Conservation (phyloP, 2,329 filamentous ascomycete species). For the Colletotrichum ledebouriae region DNA sequence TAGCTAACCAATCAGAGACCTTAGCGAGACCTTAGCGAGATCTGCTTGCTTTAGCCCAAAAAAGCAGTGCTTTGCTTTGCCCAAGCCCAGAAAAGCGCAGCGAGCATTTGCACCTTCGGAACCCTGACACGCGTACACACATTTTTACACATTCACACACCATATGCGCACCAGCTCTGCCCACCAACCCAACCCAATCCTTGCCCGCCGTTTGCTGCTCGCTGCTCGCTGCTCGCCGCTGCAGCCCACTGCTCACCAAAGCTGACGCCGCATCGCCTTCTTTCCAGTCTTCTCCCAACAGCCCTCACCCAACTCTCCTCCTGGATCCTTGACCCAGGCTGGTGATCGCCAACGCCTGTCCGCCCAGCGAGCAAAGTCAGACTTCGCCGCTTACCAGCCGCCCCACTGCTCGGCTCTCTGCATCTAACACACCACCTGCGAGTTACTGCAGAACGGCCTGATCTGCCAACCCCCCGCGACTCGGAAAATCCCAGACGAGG, state of each 20-base stretch:
- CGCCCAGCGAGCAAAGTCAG: slow-evolving; percentile 14
- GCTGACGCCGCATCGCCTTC: slow-evolving; percentile 40
- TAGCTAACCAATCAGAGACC: too few species aligned
- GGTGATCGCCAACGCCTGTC: slow-evolving; percentile 32
- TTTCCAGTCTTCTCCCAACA: slow-evolving; percentile 38
- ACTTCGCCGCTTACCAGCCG: slow-evolving; percentile 11
- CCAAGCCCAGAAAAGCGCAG: too few species aligned
- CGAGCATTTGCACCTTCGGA: too few species aligned
- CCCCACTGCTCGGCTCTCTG: slow-evolving; percentile 27
- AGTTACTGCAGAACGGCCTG: slow-evolving; percentile 39
- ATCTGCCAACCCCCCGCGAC: slow-evolving; percentile 36
- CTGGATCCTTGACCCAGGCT: slow-evolving; percentile 41
- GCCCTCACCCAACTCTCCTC: slow-evolving; percentile 37
- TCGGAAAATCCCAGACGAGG: slow-evolving; percentile 38
- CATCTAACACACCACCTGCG: slow-evolving; percentile 6
- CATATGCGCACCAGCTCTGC: slow-evolving; percentile 12
- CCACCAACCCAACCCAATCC: slow-evolving; percentile 27
- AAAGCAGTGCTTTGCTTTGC: too few species aligned
- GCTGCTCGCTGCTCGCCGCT: slow-evolving; percentile 15
- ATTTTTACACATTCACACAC: slow-evolving; percentile 18
- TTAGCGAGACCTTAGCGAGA: too few species aligned
- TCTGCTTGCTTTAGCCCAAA: too few species aligned
- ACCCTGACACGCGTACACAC: background rate
- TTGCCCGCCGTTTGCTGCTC: slow-evolving; percentile 21
- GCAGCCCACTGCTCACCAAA: slow-evolving; percentile 27